phyloP scores from a whole-genome alignment of 2,329 filamentous ascomycete species.

The Myriosclerotinia curreyana region DNA sequence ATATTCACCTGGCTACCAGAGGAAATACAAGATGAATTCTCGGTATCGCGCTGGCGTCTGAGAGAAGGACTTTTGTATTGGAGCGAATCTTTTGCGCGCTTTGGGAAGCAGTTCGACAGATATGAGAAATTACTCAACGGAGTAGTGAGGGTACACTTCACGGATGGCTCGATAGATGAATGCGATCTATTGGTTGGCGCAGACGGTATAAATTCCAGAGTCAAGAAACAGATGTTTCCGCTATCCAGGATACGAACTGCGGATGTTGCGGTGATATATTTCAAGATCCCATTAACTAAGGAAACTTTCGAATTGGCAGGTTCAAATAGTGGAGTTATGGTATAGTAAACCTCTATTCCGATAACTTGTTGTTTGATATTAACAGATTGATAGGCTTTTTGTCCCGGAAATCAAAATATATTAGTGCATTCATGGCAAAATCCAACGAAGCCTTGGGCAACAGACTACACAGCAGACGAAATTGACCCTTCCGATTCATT shows the following conservation, averaged over 20 bases:
- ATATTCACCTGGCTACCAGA: conserved; percentile 33
- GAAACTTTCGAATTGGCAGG: conserved; percentile 29
- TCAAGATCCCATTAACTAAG: conserved; percentile 35
- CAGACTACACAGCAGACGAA: conserved; percentile 27
- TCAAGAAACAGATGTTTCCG: conserved; percentile 41
- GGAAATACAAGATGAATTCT: conserved; percentile 32
- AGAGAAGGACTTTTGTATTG: conserved; percentile 32
- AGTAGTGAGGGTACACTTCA: conserved; percentile 43
- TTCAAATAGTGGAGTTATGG: conserved; percentile 31
- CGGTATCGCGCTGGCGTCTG: conserved; percentile 33
- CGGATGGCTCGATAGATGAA: conserved; percentile 43
- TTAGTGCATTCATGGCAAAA: conserved; percentile 35
- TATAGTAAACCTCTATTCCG: conserved; percentile 2
- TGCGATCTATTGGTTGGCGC: conserved; percentile 56
- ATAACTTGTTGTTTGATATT: background rate
- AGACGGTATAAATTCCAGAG: conserved; percentile 53
- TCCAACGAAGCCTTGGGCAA: conserved; percentile 30
- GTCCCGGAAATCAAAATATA: conserved; percentile 34
- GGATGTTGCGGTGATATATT: conserved; percentile 34
- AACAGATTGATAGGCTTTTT: conserved; percentile 28
- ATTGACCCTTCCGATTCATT: conserved; percentile 34
- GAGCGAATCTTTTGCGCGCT: conserved; percentile 31
- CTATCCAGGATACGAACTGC: conserved; percentile 26
- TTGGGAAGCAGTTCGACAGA: conserved; percentile 37
- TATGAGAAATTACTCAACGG: conserved; percentile 35